These are phyloP conservation scores for Cyclotella kingstonii DNA, from an alignment of 108 stramenopile species.

Conservation along the genomic window DNA sequence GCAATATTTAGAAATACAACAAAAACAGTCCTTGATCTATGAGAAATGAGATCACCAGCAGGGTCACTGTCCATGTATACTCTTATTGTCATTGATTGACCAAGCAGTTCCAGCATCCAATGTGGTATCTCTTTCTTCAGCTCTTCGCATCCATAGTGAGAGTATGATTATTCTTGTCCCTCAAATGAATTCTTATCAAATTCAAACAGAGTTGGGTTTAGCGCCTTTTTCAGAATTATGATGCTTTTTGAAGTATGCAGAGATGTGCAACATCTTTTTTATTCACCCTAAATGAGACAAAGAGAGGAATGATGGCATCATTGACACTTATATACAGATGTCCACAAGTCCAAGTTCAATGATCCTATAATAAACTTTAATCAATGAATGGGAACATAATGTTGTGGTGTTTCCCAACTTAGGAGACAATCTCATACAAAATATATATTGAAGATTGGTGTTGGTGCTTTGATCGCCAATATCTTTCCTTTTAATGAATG, in stretches of 20 bases:
- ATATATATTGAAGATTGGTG: slow-evolving; percentile 19
- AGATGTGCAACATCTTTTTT: slow-evolving; percentile 44
- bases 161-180: slow-evolving; percentile 29
- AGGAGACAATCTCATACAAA: slow-evolving; percentile 22
- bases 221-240: slow-evolving; percentile 44
- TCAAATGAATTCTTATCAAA: slow-evolving; percentile 16
- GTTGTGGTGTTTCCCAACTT: slow-evolving; percentile 11
- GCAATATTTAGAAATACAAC: slow-evolving; percentile 18
- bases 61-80: slow-evolving; percentile 42
- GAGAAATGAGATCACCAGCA: slow-evolving; percentile 28
- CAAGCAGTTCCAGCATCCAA: too few relatives aligned
- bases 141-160: slow-evolving; percentile 23
- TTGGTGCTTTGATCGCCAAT: slow-evolving; percentile 3
- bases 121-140: slow-evolving; percentile 25
- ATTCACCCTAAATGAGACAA: slow-evolving; percentile 59
- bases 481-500: slow-evolving; percentile 9
- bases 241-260: slow-evolving; percentile 49
- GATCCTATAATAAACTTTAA: slow-evolving; percentile 45
- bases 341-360: slow-evolving; percentile 48
- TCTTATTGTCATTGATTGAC: slow-evolving; percentile 24
- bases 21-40: slow-evolving; percentile 37
- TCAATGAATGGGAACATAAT: slow-evolving; percentile 33
- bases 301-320: slow-evolving; percentile 49
- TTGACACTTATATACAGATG: slow-evolving; percentile 44
- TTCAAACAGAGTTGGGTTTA: slow-evolving; percentile 46